Conservation (phyloP, 1,284 basidiomycete genomes). For the Meira miltonrushii region DNA sequence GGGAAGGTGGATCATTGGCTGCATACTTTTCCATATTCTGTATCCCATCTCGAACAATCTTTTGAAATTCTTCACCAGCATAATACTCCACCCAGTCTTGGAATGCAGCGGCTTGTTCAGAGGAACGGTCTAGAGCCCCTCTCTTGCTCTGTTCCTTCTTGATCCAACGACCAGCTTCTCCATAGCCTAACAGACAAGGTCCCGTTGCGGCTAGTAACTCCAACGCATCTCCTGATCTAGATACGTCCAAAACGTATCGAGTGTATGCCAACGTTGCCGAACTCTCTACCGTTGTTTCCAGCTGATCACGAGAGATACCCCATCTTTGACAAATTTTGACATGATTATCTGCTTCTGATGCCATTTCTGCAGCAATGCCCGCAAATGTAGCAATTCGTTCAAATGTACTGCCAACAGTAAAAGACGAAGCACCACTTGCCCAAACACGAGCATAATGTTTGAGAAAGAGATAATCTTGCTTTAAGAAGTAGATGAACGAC, state of each 20-base stretch:
- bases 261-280: conserved; percentile 46
- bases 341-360: conserved; percentile 37
- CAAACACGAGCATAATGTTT: conserved; percentile 58
- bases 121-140: background rate
- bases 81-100: conserved; percentile 77
- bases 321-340: conserved; percentile 29
- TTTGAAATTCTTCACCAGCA: conserved; percentile 65
- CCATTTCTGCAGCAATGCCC: conserved; percentile 54
- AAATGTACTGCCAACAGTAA: conserved; percentile 54
- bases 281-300: conserved; percentile 35
- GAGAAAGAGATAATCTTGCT: conserved; percentile 59
- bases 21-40: conserved; percentile 28
- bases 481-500: conserved; percentile 79
- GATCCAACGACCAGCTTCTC: conserved; percentile 77
- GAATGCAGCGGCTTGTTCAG: conserved; percentile 3
- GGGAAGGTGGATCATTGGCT: conserved; percentile 64
- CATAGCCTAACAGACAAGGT: conserved; percentile 85
- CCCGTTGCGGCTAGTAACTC: conserved; percentile 74
- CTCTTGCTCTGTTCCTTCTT: background rate
- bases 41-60: conserved; percentile 66
- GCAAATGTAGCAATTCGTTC: conserved; percentile 64
- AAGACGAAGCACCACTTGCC: conserved; percentile 61
- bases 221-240: conserved; percentile 60
- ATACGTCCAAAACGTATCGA: conserved; percentile 40
- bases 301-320: conserved; percentile 24